A percentile compares a stretch with the other conserved stretches of the same genome.
phyloP scores from a whole-genome alignment of 1,284 basidiomycete genomes.

The Coniophora puteana region DNA sequence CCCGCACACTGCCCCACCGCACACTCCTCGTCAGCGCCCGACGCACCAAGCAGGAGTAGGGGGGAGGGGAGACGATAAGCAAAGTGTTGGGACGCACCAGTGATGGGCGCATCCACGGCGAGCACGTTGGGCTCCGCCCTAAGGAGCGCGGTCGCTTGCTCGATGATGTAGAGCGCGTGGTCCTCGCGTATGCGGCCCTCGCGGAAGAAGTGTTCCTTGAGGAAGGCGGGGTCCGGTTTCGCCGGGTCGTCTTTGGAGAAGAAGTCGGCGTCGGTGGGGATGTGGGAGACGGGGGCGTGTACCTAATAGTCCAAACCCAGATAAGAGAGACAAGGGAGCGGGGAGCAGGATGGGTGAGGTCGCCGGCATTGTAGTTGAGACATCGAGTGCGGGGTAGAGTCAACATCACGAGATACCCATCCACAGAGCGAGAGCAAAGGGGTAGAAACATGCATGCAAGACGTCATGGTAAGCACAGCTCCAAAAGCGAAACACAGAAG shows the following conservation, averaged over 20 bases:
- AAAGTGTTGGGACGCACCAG: conserved; percentile 52
- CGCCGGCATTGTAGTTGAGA: too few species aligned
- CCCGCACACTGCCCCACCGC: conserved; percentile 94
- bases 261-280: conserved; percentile 34
- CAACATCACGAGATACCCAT: background rate
- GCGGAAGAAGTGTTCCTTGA: conserved; percentile 88
- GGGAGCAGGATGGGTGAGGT: too few species aligned
- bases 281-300: conserved; percentile 25
- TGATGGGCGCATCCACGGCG: conserved; percentile 85
- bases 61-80: conserved; percentile 8
- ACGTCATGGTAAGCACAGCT: too few species aligned
- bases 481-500: too few species aligned
- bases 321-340: too few species aligned
- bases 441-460: too few species aligned
- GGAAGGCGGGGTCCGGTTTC: conserved; percentile 74
- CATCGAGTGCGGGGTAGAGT: too few species aligned
- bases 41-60: too few species aligned
- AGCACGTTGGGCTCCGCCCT: conserved; percentile 81
- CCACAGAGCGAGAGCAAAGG: background rate
- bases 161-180: conserved; percentile 85
- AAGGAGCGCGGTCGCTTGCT: conserved; percentile 73
- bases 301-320: conserved; percentile 26
- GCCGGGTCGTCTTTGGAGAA: conserved; percentile 17
- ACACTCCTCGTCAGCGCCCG: too few species aligned
- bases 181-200: conserved; percentile 83